phyloP scores from a whole-genome alignment of 225 moss, liverwort and hornwort species.

The Physcomitrium patens region DNA sequence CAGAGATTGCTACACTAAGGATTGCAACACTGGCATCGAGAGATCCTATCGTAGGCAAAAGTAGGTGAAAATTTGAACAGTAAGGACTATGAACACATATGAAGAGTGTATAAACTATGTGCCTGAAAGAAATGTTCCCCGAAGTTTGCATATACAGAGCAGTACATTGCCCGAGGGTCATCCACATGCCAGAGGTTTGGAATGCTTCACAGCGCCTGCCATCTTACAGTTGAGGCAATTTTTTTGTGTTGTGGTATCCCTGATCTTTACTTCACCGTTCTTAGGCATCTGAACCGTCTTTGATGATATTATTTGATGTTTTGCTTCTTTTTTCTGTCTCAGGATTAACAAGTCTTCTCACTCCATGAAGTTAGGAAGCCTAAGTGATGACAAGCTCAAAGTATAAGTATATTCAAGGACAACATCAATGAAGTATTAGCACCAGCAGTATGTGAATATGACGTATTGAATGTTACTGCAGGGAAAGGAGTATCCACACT shows the following conservation, averaged over 20 bases:
- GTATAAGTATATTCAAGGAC: no score
- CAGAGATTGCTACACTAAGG: neutral
- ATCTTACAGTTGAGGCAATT: conserved; percentile 40
- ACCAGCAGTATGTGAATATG: no score
- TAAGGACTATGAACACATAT: neutral
- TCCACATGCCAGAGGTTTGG: conserved; percentile 47
- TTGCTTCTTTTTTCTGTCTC: no score
- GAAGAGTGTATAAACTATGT: conserved; percentile 8
- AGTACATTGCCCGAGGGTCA: conserved; percentile 34
- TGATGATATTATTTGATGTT: no score
- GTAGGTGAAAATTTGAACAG: neutral
- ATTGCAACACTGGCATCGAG: conserved; percentile 8
- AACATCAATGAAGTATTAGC: no score
- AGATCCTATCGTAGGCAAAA: neutral
- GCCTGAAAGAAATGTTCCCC: conserved; percentile 3
- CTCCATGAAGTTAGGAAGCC: no score
- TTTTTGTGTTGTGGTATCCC: conserved; percentile 31
- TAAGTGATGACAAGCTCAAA: no score
- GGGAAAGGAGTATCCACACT: neutral
- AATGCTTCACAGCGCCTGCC: conserved; percentile 39
- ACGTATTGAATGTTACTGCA: no score
- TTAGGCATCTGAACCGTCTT: neutral
- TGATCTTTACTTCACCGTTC: neutral
- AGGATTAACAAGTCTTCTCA: no score
- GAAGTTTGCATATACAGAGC: conserved; percentile 28